Evolutionary conservation across 805 yeast species (phyloP).

Genomic region (Metschnikowia orientalis): DNA sequence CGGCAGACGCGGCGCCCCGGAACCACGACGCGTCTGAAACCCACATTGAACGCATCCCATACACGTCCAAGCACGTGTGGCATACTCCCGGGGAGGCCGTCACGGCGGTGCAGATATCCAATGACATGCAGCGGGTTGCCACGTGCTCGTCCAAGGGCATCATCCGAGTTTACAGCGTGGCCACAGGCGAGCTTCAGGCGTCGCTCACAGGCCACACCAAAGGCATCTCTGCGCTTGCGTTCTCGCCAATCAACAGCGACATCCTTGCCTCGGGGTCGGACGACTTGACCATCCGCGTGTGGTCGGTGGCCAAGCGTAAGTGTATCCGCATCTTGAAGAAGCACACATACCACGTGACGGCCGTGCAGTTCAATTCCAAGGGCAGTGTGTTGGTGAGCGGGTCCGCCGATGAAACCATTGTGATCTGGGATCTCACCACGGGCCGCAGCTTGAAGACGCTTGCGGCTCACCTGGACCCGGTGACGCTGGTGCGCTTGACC

Average conservation of each 20-base stretch:
- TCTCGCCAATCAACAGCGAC: constrained; percentile 65
- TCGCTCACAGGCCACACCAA: constrained; percentile 53
- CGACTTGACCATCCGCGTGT: constrained; percentile 73
- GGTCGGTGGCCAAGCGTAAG: constrained; percentile 54
- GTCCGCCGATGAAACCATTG: constrained; percentile 84
- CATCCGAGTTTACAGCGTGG: constrained; percentile 24
- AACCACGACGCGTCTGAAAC: background rate
- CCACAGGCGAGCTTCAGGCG: constrained; percentile 15
- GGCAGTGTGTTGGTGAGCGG: constrained; percentile 81
- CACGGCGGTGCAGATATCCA: constrained; percentile 56
- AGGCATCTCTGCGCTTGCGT: constrained; percentile 72
- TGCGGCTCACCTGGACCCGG: constrained; percentile 92
- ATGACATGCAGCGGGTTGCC: constrained; percentile 57
- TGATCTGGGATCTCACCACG: constrained; percentile 79
- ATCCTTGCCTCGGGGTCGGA: constrained; percentile 83
- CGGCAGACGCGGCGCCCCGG: background rate
- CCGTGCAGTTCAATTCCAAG: constrained; percentile 62
- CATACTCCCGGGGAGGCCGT: constrained; percentile 10
- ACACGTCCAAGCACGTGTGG: constrained; percentile 12
- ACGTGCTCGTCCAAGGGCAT: constrained; percentile 35
- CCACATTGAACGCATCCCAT: constrained; percentile 14
- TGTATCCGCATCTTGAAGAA: constrained; percentile 55
- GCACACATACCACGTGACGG: constrained; percentile 80
- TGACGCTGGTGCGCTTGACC: constrained; percentile 67
- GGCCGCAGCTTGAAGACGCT: constrained; percentile 72